Percentiles rank a stretch among this genome's conserved stretches.
These are phyloP conservation scores for Gossypium aridum DNA, from an alignment of 441 rosid species.

Conservation along the genomic window DNA sequence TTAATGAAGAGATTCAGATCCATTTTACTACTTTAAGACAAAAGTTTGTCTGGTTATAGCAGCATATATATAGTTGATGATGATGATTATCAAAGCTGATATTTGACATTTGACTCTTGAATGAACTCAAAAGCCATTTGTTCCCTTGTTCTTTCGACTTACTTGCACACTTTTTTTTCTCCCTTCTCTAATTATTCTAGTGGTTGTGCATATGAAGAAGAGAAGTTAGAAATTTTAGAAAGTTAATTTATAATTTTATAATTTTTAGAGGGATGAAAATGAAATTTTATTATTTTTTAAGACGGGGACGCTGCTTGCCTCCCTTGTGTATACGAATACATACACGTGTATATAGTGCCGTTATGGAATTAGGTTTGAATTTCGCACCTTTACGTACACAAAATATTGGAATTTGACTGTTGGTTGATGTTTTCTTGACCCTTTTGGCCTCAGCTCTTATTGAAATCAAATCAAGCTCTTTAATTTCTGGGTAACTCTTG, in stretches of 20 bases:
- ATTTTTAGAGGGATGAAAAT: too few relatives aligned
- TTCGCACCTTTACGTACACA: background rate
- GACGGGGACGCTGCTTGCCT: too few relatives aligned
- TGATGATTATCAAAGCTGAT: background rate
- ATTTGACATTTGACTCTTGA: background rate
- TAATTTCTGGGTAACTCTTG: background rate
- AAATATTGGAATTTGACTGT: background rate
- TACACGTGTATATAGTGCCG: background rate
- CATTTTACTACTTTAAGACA: too few relatives aligned
- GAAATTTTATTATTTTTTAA: too few relatives aligned
- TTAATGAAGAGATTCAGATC: too few relatives aligned
- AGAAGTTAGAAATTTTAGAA: too few relatives aligned
- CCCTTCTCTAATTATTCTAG: background rate
- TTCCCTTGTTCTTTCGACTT: background rate
- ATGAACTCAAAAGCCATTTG: background rate
- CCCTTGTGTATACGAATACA: background rate
- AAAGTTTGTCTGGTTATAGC: too few relatives aligned
- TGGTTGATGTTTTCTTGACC: background rate
- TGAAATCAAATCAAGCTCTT: slow-evolving; percentile 1
- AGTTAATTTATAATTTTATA: too few relatives aligned
- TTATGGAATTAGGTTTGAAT: slow-evolving; percentile 4
- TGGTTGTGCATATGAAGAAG: background rate
- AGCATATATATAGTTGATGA: too few relatives aligned
- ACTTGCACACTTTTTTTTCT: background rate
- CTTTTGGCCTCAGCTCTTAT: background rate